Evolutionary conservation across 1,139 yeast species (phyloP), one percentile per base, ranked within the genome.

Genomic region (Candida sojae): DNA sequence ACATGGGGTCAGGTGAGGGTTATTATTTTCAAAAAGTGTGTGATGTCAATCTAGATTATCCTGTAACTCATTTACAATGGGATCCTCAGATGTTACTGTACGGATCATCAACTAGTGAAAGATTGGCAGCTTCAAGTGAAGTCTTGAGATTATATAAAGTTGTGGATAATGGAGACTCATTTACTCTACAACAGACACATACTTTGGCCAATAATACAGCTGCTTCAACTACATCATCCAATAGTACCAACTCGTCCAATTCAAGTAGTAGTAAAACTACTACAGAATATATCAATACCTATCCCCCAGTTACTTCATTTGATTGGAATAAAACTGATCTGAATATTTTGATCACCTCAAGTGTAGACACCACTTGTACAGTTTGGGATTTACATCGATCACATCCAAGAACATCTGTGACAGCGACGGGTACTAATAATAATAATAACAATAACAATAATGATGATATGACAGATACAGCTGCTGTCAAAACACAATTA

Each of bases 301-400:
- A 81, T 46, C 93, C 96, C 0, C 97, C 97, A 2, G 80, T 93
- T 45, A 92, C 98, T 0, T 86, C 96, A 5, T 90, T 93, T 62
- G 97, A 93, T 66, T 93, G 99, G 98, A 91, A 88, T 69, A 70
- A 76, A 43, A 73, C 78, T 3, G 93, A 89, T 58, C 81, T 90
- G 6, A 80, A 82, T 48, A 68, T 85, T 37, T 79, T 91, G 25
- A 88, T 93, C 42, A 90, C 97, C 1, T 83, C 95, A 52, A 85
- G 95, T 30, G 90, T 93, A 9, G 99, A 93, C 67, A 93, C 99
- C 0, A 93, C 99, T 0, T 93, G 99, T 67, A 92, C 98, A 0
- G 85, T 91, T 3, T 93, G 99, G 98, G 98, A 93, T 66, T 69
- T 90, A 39, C 75, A 70, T 53, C 64, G 79, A 31, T 60, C 74